Conservation (phyloP, 768 basidiomycete species). For the Terana coerulea region DNA sequence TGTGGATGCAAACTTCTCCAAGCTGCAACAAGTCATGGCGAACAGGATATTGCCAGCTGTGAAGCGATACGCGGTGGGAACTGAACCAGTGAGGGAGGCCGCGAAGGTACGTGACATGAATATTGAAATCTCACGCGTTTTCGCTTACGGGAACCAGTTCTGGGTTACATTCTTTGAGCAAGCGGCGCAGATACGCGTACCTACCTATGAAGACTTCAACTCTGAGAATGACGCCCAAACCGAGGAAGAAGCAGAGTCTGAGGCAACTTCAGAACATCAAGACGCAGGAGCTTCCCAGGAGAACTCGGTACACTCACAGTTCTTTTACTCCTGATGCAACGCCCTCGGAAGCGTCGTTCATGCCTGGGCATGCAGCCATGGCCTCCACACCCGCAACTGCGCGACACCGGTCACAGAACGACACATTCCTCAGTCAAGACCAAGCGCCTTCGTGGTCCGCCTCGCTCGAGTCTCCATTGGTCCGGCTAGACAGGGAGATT, state of each 20-base stretch:
- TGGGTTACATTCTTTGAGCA: constrained; percentile 97
- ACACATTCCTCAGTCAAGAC: constrained; percentile 35
- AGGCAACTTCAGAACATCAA: constrained; percentile 19
- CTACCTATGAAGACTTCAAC: constrained; percentile 63
- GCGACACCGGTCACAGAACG: constrained; percentile 29
- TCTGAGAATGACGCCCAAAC: constrained; percentile 18
- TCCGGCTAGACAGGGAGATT: constrained; percentile 60
- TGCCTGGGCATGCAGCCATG: constrained; percentile 65
- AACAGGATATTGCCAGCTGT: constrained; percentile 82
- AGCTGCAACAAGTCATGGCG: constrained; percentile 81
- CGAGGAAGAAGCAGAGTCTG: constrained; percentile 17
- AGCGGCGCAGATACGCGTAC: constrained; percentile 84
- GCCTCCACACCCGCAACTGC: constrained; percentile 75
- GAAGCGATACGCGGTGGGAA: constrained; percentile 83
- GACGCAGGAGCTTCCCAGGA: constrained; percentile 21
- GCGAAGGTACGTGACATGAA: constrained; percentile 62
- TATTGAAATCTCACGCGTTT: not conserved
- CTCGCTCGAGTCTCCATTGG: constrained; percentile 71
- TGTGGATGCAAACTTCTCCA: constrained; percentile 91
- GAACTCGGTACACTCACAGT: constrained; percentile 17
- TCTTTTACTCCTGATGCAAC: constrained; percentile 41
- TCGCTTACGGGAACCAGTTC: constrained; percentile 49
- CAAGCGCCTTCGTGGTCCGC: constrained; percentile 67
- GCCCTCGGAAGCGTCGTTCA: constrained; percentile 68
- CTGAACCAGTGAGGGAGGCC: constrained; percentile 85